Evolutionary conservation across 345 rosid species (phyloP).

Genomic region (Acer campestre): DNA sequence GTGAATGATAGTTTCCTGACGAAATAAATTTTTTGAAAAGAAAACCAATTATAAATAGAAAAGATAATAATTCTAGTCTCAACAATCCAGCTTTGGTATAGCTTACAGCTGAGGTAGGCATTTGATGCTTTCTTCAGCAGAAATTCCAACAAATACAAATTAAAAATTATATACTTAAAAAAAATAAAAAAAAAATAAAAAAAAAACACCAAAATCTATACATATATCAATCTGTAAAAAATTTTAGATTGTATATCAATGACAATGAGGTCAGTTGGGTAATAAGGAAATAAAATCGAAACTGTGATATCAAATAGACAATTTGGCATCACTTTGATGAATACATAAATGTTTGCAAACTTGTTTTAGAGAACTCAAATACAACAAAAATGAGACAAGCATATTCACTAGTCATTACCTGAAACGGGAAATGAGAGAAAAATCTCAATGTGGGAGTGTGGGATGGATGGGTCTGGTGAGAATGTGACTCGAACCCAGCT

Average conservation of each 20-base stretch:
- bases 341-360: not conserved
- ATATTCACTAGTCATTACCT: constrained; percentile 24
- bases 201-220: not conserved
- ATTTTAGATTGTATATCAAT: not conserved
- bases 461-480: constrained; percentile 11
- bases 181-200: not conserved
- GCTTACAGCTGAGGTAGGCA: not conserved
- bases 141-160: not conserved
- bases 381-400: not conserved
- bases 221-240: not conserved
- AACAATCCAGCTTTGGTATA: not conserved
- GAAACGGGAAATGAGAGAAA: not conserved
- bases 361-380: not conserved
- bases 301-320: not conserved
- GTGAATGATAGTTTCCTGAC: not conserved
- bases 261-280: not conserved
- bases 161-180: not conserved
- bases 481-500: constrained; percentile 15
- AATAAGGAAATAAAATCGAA: not conserved
- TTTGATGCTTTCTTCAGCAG: not conserved
- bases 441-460: constrained; percentile 17
- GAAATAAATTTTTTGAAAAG: not conserved
- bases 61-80: too few species aligned
- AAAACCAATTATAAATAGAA: too few species aligned
- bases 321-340: constrained; percentile 15